A percentile compares a stretch with the other conserved stretches of the same genome.
Evolutionary conservation across 2,329 filamentous ascomycete species (phyloP).

Genomic region (Botryotinia calthae): DNA sequence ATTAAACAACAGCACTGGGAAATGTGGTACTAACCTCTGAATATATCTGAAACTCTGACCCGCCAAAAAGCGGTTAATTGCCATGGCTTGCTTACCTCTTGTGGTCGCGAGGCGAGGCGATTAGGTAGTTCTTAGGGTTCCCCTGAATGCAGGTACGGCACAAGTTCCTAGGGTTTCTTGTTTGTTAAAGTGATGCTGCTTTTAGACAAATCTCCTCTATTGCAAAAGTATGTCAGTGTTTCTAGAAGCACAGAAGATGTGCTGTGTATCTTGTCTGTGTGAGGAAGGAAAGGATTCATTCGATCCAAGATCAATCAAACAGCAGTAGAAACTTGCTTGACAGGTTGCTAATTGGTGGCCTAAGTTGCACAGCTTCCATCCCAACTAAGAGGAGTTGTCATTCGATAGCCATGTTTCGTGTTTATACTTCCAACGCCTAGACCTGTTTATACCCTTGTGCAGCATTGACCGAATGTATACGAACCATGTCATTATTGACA

Average conservation of each 20-base stretch:
- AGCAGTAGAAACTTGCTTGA: background rate
- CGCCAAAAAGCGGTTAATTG: background rate
- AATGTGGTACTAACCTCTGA: background rate
- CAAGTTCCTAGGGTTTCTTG: background rate
- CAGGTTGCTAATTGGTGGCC: background rate
- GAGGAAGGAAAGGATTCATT: background rate
- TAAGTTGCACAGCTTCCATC: background rate
- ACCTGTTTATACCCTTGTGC: background rate
- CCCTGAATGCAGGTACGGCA: background rate
- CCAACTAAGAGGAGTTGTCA: background rate
- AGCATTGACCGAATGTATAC: background rate
- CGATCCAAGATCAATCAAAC: background rate
- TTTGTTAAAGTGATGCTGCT: background rate
- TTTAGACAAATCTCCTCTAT: background rate
- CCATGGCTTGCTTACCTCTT: background rate
- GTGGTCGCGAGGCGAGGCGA: background rate
- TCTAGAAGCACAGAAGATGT: background rate
- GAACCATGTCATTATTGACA: background rate
- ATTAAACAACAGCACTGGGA: background rate
- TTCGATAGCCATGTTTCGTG: constrained; percentile 1
- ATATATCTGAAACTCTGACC: background rate
- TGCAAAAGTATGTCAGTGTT: background rate
- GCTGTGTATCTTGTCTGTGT: background rate
- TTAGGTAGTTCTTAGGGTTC: background rate
- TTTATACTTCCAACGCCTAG: background rate